These are phyloP conservation scores for Apiospora sp. DNA, from an alignment of 2,329 filamentous ascomycete genomes.

Conservation along the genomic window DNA sequence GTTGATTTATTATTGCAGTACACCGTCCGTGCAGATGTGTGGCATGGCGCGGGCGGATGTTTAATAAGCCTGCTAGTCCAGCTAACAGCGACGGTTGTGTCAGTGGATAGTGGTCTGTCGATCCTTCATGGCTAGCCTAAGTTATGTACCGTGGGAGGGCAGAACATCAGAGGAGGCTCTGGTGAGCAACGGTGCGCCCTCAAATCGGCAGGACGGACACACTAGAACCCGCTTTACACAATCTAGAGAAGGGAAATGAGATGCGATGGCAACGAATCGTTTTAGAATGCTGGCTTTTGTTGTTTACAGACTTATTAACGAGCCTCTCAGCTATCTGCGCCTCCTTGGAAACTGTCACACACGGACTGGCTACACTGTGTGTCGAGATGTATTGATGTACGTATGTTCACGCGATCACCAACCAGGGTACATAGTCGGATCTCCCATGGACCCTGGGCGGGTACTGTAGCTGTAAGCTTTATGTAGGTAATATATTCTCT, in stretches of 20 bases:
- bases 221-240: background rate
- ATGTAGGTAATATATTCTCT: no score
- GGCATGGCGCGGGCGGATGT: conserved; percentile 3
- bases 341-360: background rate
- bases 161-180: background rate
- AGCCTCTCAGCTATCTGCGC: background rate
- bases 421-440: background rate
- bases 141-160: background rate
- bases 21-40: conserved; percentile 10
- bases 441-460: background rate
- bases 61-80: conserved; percentile 14
- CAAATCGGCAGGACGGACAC: background rate
- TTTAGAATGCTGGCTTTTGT: conserved; percentile 9
- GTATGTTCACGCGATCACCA: background rate
- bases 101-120: conserved; percentile 17
- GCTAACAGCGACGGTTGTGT: conserved; percentile 19
- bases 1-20: conserved; percentile 15
- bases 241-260: background rate
- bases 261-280: background rate
- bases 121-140: background rate
- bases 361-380: background rate
- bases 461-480: no score
- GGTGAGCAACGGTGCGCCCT: conserved; percentile 15
- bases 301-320: background rate
- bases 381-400: background rate